phyloP scores from a whole-genome alignment of 164 flowering plant genomes.

The Dillenia suffruticosa region DNA sequence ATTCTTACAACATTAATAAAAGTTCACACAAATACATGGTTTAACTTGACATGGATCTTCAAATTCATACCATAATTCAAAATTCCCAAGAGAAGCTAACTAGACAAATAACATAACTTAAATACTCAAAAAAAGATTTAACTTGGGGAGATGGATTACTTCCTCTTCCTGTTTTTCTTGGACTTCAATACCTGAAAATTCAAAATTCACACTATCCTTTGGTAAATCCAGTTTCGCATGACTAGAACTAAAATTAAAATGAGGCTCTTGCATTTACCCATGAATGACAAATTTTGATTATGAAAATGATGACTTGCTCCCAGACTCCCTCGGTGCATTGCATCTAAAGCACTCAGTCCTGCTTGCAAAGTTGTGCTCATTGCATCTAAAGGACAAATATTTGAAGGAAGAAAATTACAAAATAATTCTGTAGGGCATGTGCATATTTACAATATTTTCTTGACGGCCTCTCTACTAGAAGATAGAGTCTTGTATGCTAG shows the following conservation, averaged over 20 bases:
- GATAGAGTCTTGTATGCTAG: no score
- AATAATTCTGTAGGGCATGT: no score
- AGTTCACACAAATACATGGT: slow-evolving; percentile 24
- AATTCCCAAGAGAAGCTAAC: slow-evolving; percentile 10
- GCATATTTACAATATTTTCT: no score
- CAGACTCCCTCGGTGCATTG: slow-evolving; percentile 78
- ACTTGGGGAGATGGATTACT: slow-evolving; percentile 5
- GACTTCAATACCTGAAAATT: slow-evolving; percentile 29
- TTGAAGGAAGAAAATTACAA: no score
- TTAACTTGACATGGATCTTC: slow-evolving; percentile 18
- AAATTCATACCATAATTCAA: slow-evolving; percentile 15
- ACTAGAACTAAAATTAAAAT: neutral
- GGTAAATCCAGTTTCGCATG: neutral
- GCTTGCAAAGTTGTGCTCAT: slow-evolving; percentile 96
- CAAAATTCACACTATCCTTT: neutral
- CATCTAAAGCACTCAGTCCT: slow-evolving; percentile 97
- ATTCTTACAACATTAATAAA: neutral
- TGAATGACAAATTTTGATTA: slow-evolving; percentile 14
- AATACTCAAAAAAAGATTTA: no score
- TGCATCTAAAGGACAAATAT: slow-evolving; percentile 47
- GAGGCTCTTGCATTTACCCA: slow-evolving; percentile 17
- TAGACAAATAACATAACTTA: neutral
- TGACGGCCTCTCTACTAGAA: no score
- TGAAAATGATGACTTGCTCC: slow-evolving; percentile 42
- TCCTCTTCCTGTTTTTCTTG: slow-evolving; percentile 21